Percentiles rank a stretch among this genome's conserved stretches.
phyloP scores from a whole-genome alignment of 345 rosid species.

The Firmiana major region DNA sequence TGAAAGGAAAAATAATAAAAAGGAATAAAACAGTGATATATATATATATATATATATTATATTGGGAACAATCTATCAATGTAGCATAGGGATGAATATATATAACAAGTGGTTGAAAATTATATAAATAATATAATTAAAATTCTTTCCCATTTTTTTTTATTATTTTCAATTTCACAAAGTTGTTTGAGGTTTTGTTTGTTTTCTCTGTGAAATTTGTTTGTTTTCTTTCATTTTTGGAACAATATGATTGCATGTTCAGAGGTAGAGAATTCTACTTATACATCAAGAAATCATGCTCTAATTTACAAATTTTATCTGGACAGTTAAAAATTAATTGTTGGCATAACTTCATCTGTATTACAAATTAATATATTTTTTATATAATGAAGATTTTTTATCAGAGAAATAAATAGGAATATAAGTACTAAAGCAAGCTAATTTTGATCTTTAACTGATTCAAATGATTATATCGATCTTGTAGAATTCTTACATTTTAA shows the following conservation, averaged over 20 bases:
- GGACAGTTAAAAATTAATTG: not conserved
- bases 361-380: too few species aligned
- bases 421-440: too few species aligned
- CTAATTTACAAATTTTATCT: constrained; percentile 2
- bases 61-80: constrained; percentile 36
- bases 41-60: too few species aligned
- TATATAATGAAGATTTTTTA: too few species aligned
- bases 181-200: constrained; percentile 26
- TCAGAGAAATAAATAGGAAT: too few species aligned
- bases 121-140: not conserved
- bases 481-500: too few species aligned
- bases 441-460: too few species aligned
- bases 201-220: not conserved
- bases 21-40: constrained; percentile 16
- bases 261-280: not conserved
- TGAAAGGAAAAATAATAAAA: not conserved
- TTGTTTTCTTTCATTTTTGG: not conserved
- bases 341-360: not conserved
- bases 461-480: too few species aligned
- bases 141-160: constrained; percentile 6
- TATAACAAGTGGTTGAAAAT: constrained; percentile 23
- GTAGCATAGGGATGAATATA: not conserved
- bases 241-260: not conserved
- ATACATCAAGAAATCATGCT: not conserved
- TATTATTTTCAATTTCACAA: not conserved